phyloP scores from a whole-genome alignment of 2,329 filamentous ascomycete genomes.

The Mariannaea elegans region DNA sequence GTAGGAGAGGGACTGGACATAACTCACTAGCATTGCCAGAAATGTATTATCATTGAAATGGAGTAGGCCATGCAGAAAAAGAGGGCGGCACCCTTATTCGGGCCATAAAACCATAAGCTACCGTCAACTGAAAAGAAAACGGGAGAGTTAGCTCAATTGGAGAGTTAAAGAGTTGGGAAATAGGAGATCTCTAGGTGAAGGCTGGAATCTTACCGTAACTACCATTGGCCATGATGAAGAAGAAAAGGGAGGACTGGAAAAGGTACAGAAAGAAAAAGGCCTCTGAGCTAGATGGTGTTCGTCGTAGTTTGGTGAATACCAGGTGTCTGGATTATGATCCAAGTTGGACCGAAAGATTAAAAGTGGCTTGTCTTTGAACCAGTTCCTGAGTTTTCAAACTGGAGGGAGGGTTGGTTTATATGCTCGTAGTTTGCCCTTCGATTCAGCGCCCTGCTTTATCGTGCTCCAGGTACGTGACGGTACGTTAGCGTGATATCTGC shows the following conservation, averaged over 20 bases:
- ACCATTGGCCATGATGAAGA: not conserved
- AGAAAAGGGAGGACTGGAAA: not conserved
- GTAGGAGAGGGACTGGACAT: not conserved
- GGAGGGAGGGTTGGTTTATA: too few species aligned
- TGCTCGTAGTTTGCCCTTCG: too few species aligned
- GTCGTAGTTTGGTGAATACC: too few species aligned
- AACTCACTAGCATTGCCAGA: constrained; percentile 60
- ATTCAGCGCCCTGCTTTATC: too few species aligned
- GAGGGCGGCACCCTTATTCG: constrained; percentile 63
- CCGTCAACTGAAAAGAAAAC: not conserved
- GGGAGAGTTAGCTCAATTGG: not conserved
- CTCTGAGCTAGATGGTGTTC: too few species aligned
- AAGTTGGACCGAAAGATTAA: too few species aligned
- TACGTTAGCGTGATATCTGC: too few species aligned
- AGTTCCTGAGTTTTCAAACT: too few species aligned
- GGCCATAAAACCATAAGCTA: constrained; percentile 54
- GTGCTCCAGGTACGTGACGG: too few species aligned
- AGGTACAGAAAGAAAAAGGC: not conserved
- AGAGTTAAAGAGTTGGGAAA: not conserved
- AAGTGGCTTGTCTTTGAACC: too few species aligned
- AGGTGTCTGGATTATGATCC: too few species aligned
- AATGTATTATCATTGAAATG: constrained; percentile 56
- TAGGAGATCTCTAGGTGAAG: not conserved
- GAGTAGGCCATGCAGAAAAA: constrained; percentile 60
- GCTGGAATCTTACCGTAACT: not conserved